Percentiles rank a stretch among this genome's conserved stretches.
These are phyloP conservation scores for Euphorbia peplus DNA, from an alignment of 345 rosid species.

Conservation along the genomic window DNA sequence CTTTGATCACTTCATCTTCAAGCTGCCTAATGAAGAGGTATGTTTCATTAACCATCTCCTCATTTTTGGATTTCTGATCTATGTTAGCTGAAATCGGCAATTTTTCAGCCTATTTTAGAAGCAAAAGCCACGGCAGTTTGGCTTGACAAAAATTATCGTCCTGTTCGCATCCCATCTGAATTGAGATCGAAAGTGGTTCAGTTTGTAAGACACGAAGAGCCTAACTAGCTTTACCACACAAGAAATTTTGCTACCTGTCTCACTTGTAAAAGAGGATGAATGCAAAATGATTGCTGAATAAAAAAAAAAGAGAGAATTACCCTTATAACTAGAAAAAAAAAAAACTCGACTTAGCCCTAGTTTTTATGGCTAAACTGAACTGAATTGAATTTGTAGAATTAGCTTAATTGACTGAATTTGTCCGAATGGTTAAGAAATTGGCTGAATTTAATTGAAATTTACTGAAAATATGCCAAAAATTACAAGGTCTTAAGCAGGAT, in stretches of 20 bases:
- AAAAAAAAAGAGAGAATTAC: too few relatives aligned
- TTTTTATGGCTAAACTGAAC: too few relatives aligned
- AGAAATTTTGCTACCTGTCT: background rate
- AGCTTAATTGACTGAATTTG: too few relatives aligned
- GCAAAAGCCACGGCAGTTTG: slow-evolving; percentile 76
- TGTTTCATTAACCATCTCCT: slow-evolving; percentile 6
- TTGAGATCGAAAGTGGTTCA: slow-evolving; percentile 59
- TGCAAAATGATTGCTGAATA: background rate
- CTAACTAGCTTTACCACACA: slow-evolving; percentile 26
- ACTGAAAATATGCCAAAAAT: too few relatives aligned
- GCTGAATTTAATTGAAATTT: too few relatives aligned
- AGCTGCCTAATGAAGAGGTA: slow-evolving; percentile 76
- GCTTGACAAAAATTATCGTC: slow-evolving; percentile 77
- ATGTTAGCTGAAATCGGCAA: background rate
- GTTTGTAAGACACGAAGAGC: slow-evolving; percentile 39
- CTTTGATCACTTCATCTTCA: slow-evolving; percentile 67
- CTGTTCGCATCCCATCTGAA: slow-evolving; percentile 64
- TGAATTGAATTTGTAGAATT: too few relatives aligned
- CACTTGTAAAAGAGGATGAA: background rate
- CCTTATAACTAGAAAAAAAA: background rate
- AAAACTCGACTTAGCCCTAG: too few relatives aligned
- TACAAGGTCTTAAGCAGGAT: background rate
- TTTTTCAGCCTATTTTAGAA: slow-evolving; percentile 58
- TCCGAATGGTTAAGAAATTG: too few relatives aligned
- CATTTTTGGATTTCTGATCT: background rate